Percentiles rank a stretch among this genome's conserved stretches.
These are phyloP conservation scores for Sclerotinia minor DNA, from an alignment of 2,329 filamentous ascomycete species.

Conservation along the genomic window DNA sequence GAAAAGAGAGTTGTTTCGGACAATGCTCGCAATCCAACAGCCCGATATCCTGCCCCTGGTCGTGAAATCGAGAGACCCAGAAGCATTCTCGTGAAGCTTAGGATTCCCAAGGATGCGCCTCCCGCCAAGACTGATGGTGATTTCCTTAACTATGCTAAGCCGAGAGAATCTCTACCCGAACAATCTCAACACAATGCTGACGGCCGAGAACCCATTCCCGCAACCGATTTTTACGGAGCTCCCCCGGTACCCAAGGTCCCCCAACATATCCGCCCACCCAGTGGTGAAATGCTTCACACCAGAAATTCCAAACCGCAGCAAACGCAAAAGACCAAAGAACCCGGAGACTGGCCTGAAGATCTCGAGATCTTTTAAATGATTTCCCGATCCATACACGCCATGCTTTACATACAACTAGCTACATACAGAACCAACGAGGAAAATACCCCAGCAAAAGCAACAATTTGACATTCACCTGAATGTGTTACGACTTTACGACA, in stretches of 20 bases:
- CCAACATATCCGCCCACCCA: conserved; percentile 31
- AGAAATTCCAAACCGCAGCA: not conserved
- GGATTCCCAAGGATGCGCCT: conserved; percentile 26
- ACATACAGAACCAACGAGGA: not conserved
- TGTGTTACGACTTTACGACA: conserved; percentile 26
- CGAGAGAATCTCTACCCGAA: conserved; percentile 20
- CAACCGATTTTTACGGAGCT: conserved; percentile 25
- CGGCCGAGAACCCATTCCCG: not conserved
- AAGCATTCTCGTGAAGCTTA: conserved; percentile 25
- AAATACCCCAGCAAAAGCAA: conserved; percentile 11
- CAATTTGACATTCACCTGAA: conserved; percentile 18
- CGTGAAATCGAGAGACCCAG: conserved; percentile 29
- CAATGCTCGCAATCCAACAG: conserved; percentile 6
- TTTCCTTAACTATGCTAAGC: conserved; percentile 29
- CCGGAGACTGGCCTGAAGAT: conserved; percentile 24
- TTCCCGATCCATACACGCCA: not conserved
- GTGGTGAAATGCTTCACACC: conserved; percentile 18
- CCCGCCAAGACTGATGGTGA: conserved; percentile 29
- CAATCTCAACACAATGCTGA: conserved; percentile 19
- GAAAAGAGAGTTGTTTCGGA: conserved; percentile 15
- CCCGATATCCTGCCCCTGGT: conserved; percentile 27
- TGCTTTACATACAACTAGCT: not conserved
- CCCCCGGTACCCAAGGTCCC: conserved; percentile 37
- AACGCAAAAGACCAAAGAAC: conserved; percentile 3
- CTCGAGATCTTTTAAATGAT: conserved; percentile 22